Evolutionary conservation across 139 green algal genomes (phyloP), one percentile per base, ranked within the genome.

Genomic region (Tetradesmus lagerheimii): DNA sequence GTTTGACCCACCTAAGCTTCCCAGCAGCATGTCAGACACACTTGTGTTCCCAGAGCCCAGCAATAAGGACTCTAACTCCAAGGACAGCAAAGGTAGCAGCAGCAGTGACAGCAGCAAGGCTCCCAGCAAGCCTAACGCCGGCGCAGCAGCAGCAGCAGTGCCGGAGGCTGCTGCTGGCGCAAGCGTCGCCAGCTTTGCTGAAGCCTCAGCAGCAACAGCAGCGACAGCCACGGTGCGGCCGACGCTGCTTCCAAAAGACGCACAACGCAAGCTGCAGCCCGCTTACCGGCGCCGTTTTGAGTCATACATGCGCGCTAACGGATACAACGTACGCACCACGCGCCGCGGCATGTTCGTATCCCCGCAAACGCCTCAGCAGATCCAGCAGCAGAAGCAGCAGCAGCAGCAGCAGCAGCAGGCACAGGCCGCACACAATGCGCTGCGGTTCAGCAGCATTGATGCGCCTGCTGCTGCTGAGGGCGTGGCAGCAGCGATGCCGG

Each of bases 341-440:
- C 39, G 41, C 27, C 41, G 53, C 41, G 79, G 79, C n/a, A 85
- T 39, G 9, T 85, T 67, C 43, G 23, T 83, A 11, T 62, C 47
- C 12, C 47, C 18, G 43, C 43, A 50, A 8, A 50, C 43, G 4
- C 43, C 43, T 8, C 43, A 50, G 43, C 43, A 50, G 43, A 64
- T 64, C 66, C 66, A 37, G 66, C 66, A 75, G 64, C 64, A 75
- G 64, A 29, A n/a, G 14, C 14, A 18, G 16, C 64, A 18, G 14
- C 64, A 77, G 66, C 66, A 77, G 71, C 71, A 79, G 71, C 71
- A 79, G 71, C n/a, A 79, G n/a, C 29, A 77, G 81, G 12, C 25
- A 34, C 47, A 66, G 43, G 27, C 5, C 3, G 41, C 80, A 1
- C 23, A 45, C 4, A 18, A 39, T 25, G 79, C 37, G 79, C 27